Conservation (phyloP, 495 filamentous ascomycete genomes). For the Apiosordaria backusii region DNA sequence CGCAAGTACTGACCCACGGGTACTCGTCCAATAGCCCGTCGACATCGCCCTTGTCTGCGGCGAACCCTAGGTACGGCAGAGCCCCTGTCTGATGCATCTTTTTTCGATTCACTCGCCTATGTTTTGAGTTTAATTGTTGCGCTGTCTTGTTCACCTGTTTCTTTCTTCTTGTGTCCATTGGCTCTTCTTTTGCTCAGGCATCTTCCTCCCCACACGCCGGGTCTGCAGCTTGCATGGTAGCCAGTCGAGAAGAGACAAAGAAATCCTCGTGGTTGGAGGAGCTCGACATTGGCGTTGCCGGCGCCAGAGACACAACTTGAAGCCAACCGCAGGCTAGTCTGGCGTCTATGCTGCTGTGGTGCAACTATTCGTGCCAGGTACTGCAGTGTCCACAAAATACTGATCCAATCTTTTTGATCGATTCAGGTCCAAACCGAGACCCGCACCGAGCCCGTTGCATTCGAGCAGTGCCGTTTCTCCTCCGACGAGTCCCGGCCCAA, state of each 20-base stretch:
- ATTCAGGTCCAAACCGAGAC: conserved; percentile 39
- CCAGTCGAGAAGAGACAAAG: background rate
- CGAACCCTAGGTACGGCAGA: background rate
- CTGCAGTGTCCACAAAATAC: conserved; percentile 38
- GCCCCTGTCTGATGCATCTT: conserved; percentile 8
- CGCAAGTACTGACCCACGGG: conserved; percentile 21
- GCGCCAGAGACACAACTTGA: conserved; percentile 6
- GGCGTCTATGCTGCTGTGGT: conserved; percentile 31
- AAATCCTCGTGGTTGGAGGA: conserved; percentile 9
- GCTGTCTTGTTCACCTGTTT: background rate
- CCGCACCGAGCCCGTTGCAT: conserved; percentile 42
- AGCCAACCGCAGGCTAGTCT: conserved; percentile 14
- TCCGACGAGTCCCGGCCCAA: conserved; percentile 43
- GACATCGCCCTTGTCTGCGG: conserved; percentile 21
- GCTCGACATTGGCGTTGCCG: conserved; percentile 9
- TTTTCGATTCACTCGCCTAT: conserved; percentile 9
- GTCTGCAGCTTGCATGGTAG: background rate
- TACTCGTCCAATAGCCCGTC: conserved; percentile 29
- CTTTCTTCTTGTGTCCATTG: background rate
- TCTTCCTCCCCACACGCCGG: background rate
- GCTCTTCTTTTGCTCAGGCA: conserved; percentile 3
- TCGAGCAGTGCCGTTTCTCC: conserved; percentile 39
- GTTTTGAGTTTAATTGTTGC: conserved; percentile 1
- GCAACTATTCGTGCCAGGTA: conserved; percentile 27
- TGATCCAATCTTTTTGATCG: conserved; percentile 30